A percentile compares a stretch with the other conserved stretches of the same genome.
These are phyloP conservation scores for Eragrostis tef DNA, from an alignment of 202 grass and related monocot genomes.

Conservation along the genomic window DNA sequence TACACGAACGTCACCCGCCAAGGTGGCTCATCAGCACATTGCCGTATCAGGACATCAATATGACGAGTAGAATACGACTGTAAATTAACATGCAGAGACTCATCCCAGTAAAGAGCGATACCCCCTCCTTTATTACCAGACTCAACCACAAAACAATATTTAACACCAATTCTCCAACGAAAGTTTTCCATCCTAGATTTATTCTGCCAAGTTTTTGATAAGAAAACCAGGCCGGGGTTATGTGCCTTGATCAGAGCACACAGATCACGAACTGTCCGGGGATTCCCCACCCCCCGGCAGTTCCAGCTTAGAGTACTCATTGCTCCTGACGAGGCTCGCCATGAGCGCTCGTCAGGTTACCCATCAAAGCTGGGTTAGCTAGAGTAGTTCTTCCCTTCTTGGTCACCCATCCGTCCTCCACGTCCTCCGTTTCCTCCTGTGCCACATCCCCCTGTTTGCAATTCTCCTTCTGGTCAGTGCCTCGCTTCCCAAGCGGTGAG, in stretches of 20 bases:
- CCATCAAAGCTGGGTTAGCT: too few species aligned
- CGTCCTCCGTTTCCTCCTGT: too few species aligned
- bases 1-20: neutral
- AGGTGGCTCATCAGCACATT: neutral
- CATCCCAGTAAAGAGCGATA: neutral
- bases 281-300: neutral
- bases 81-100: too few species aligned
- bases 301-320: neutral
- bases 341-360: neutral
- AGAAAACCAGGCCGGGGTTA: neutral
- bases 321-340: neutral
- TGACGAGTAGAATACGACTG: too few species aligned
- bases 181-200: neutral
- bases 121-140: neutral
- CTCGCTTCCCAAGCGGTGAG: too few species aligned
- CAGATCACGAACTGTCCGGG: neutral
- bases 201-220: neutral
- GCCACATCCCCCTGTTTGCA: too few species aligned
- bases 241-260: neutral
- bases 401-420: too few species aligned
- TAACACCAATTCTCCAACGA: neutral
- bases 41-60: neutral
- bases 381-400: too few species aligned
- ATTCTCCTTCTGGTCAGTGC: too few species aligned
- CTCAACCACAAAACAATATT: neutral